Evolutionary conservation across 805 yeast species (phyloP).

Genomic region (Candida taoyuanica): DNA sequence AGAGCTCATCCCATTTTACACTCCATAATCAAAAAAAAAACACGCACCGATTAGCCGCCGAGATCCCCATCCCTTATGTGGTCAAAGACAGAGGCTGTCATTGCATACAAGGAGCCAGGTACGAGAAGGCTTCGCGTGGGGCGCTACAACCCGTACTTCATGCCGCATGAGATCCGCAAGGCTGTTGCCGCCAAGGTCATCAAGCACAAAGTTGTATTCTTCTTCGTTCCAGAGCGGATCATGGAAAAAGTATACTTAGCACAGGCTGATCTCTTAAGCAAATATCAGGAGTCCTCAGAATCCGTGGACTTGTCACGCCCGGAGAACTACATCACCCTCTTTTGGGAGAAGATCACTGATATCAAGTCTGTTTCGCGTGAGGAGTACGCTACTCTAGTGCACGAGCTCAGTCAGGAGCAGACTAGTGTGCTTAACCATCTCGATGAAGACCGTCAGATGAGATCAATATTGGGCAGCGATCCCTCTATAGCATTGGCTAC

Average conservation of each 20-base stretch:
- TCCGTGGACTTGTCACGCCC: constrained; percentile 5
- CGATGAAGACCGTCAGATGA: not conserved
- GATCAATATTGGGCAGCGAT: not conserved
- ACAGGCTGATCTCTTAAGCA: not conserved
- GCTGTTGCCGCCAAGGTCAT: constrained; percentile 12
- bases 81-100: constrained; percentile 7
- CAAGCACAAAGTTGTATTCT: constrained; percentile 7
- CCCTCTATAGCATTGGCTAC: not conserved
- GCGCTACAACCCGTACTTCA: constrained; percentile 14
- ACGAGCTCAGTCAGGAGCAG: not conserved
- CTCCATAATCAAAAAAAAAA: no score
- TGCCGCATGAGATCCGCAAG: constrained; percentile 15
- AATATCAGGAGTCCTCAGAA: not conserved
- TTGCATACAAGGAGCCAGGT: constrained; percentile 10
- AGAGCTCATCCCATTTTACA: no score
- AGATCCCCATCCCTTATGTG: not conserved
- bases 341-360: constrained; percentile 10
- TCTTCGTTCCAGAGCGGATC: constrained; percentile 6
- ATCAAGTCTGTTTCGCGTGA: constrained; percentile 6
- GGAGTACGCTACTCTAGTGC: not conserved
- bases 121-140: constrained; percentile 7
- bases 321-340: constrained; percentile 6
- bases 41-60: constrained; percentile 4
- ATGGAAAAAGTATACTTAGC: constrained; percentile 11
- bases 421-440: constrained; percentile 1